Evolutionary conservation across 2,329 filamentous ascomycete genomes (phyloP), one percentile per base, ranked within the genome.

Genomic region (Apiospora kogelbergensis): DNA sequence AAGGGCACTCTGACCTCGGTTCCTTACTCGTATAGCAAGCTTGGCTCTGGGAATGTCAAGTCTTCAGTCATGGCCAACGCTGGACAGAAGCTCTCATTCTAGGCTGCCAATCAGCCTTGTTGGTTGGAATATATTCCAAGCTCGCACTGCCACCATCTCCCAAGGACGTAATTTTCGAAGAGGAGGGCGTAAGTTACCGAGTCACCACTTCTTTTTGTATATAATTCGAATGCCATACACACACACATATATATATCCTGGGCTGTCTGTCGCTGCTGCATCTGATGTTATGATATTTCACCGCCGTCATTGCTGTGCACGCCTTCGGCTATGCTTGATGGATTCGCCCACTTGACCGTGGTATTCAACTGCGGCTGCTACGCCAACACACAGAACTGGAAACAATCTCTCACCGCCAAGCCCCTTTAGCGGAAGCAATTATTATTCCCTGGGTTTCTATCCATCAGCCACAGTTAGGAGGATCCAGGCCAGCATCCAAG

Each of bases 1-100:
- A 75, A 78, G 66, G 85, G 86, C 33, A 86, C 83, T n/a, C 65
- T 70, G 20, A 70, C 42, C 63, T 68, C 67, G 33, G 69, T 70
- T 15, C 69, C 69, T 20, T 70, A 70, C 67, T 67, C 67, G 4
- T 70, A 70, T 65, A 65, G 26, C 44, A 68, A 68, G 65, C 69
- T 70, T 22, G 69, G 69, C 57, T 70, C 69, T 24, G 69, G 48
- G 53, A 70, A n/a, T 45, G 69, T 70, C 65, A 70, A 70, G 67
- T 57, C 67, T 45, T 70, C 69, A 20, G 69, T 70, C 42, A 44
- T 11, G 22, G 67, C 67, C 53, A 67, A 53, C 37, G 69, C 69
- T 17, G 69, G 69, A 2, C 67, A 68, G 64, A 70, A 65, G 6
- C 65, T 70, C 9, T 68, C 68, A 2, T 68, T 70, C 65, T 70